Evolutionary conservation across 345 rosid genomes (phyloP).

Genomic region (Atalantia buxifolia): DNA sequence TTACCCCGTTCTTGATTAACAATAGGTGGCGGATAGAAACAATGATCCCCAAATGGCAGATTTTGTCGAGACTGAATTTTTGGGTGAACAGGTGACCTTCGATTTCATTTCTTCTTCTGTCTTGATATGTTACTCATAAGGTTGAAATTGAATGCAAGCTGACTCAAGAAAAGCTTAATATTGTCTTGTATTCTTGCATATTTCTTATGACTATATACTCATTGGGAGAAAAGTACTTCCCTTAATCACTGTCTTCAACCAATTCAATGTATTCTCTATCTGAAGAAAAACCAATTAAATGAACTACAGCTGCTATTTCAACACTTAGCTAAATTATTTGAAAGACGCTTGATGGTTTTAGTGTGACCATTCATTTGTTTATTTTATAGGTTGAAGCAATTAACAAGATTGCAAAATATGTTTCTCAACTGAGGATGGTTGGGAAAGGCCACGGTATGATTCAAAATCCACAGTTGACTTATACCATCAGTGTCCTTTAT

Average conservation of each 20-base stretch:
- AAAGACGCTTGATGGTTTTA: background rate
- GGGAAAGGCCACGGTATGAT: constrained; percentile 81
- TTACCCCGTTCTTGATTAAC: background rate
- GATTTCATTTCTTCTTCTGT: background rate
- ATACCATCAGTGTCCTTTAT: background rate
- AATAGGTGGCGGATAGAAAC: constrained; percentile 45
- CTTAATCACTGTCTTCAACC: background rate
- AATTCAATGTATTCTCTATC: too few species aligned
- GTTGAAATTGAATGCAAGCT: background rate
- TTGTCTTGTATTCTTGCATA: background rate
- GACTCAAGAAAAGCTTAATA: background rate
- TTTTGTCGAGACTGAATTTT: constrained; percentile 41
- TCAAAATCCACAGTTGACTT: background rate
- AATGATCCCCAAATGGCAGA: constrained; percentile 48
- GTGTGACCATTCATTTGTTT: background rate
- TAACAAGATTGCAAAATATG: constrained; percentile 60
- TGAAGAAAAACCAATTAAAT: background rate
- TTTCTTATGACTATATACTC: background rate
- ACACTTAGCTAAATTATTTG: background rate
- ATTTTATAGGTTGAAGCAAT: constrained; percentile 58
- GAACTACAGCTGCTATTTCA: background rate
- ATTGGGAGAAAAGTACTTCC: background rate
- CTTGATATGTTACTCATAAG: background rate
- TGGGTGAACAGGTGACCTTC: constrained; percentile 47
- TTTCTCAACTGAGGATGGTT: constrained; percentile 59